Evolutionary conservation across 139 green algal species (phyloP).

Genomic region (Chlamydomonas sp.): DNA sequence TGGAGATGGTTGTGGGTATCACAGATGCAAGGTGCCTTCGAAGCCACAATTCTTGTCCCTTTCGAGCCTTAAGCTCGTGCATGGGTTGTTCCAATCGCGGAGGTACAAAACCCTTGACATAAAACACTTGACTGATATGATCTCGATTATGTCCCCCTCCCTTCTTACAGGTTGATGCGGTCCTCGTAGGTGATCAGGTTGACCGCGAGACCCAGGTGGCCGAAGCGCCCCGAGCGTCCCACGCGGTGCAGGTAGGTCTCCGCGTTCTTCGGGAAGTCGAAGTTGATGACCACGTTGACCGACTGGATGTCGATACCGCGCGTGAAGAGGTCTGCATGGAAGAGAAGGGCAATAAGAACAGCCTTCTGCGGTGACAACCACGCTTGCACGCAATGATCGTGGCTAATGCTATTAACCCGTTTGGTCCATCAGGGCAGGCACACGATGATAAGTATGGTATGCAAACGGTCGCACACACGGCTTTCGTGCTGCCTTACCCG

Average conservation of each 20-base stretch:
- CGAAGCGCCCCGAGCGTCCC: constrained; percentile 96
- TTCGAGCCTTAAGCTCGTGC: neutral
- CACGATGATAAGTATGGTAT: too few species aligned
- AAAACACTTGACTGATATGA: too few species aligned
- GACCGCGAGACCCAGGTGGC: constrained; percentile 98
- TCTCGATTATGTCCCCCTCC: too few species aligned
- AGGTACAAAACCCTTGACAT: neutral
- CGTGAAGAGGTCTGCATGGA: constrained; percentile 90
- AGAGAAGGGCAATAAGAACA: neutral
- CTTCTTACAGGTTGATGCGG: constrained; percentile 93
- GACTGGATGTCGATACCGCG: constrained; percentile 99
- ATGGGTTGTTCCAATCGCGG: neutral
- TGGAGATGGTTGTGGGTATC: neutral
- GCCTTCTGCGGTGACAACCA: too few species aligned
- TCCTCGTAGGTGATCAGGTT: constrained; percentile 99
- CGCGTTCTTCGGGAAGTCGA: constrained; percentile 99
- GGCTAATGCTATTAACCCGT: too few species aligned
- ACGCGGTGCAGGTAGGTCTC: constrained; percentile 99
- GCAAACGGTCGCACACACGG: too few species aligned
- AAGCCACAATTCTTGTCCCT: neutral
- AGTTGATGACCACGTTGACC: constrained; percentile 99
- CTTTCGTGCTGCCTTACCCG: constrained; percentile 54
- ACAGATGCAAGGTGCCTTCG: neutral
- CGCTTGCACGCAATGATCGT: too few species aligned
- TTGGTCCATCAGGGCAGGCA: too few species aligned